phyloP scores from a whole-genome alignment of 805 yeast genomes.

The Candida maltosa region DNA sequence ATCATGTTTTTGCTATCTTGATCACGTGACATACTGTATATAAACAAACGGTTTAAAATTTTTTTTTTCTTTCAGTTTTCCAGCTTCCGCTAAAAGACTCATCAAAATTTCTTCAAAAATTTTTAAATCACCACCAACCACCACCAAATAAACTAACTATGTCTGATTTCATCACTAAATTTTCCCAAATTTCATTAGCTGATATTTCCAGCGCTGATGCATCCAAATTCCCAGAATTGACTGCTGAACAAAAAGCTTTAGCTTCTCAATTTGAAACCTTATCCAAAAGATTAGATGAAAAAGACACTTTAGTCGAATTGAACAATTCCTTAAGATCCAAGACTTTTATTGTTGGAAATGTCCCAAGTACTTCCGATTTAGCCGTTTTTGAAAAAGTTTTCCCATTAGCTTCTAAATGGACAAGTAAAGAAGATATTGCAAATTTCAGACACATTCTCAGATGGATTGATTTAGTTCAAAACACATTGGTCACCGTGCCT shows the following conservation, averaged over 20 bases:
- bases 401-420: constrained; percentile 58
- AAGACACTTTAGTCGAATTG: constrained; percentile 44
- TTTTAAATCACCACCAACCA: no score
- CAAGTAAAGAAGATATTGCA: constrained; percentile 52
- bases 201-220: constrained; percentile 16
- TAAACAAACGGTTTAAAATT: no score
- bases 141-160: constrained; percentile 13
- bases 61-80: no score
- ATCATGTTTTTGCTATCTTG: no score
- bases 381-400: constrained; percentile 63
- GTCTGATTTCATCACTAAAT: constrained; percentile 27
- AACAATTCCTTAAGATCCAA: constrained; percentile 66
- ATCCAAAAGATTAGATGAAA: constrained; percentile 53
- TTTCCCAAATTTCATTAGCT: constrained; percentile 27
- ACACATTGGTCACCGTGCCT: constrained; percentile 51
- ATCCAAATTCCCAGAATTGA: constrained; percentile 25
- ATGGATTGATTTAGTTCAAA: constrained; percentile 90
- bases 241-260: constrained; percentile 60
- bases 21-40: no score
- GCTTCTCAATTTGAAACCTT: constrained; percentile 78
- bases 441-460: constrained; percentile 80
- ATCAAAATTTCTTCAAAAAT: no score
- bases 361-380: constrained; percentile 69
- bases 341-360: constrained; percentile 69
- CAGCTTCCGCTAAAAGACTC: no score